Evolutionary conservation across 306 rosid genomes (phyloP).

Genomic region (Ceratonia siliqua): DNA sequence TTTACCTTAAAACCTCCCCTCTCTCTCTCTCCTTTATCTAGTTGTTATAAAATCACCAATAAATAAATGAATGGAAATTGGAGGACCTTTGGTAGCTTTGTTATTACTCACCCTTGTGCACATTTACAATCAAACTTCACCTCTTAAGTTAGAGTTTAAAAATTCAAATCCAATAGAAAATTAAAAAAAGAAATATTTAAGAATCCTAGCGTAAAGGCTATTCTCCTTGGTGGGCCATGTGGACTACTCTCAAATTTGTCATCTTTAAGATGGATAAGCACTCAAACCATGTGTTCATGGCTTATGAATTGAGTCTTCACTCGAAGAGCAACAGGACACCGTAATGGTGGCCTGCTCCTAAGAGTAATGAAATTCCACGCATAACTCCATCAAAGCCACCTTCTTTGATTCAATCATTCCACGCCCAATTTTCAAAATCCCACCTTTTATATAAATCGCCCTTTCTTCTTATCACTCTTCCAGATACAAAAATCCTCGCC

Average conservation of each 20-base stretch:
- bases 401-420: conserved; percentile 41
- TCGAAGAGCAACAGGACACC: conserved; percentile 38
- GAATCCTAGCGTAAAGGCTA: conserved; percentile 34
- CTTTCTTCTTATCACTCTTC: conserved; percentile 18
- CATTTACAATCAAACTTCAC: not conserved
- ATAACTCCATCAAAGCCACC: conserved; percentile 63
- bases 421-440: not conserved
- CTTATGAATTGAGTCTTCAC: conserved; percentile 31
- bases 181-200: conserved; percentile 19
- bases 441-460: conserved; percentile 8
- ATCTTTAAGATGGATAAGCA: conserved; percentile 46
- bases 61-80: not conserved
- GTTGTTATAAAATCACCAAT: not conserved
- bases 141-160: conserved; percentile 30
- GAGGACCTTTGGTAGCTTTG: not conserved
- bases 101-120: not conserved
- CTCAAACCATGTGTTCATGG: conserved; percentile 19
- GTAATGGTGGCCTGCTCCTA: conserved; percentile 34
- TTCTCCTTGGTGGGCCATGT: conserved; percentile 32
- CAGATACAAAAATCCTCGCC: not conserved
- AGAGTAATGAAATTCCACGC: conserved; percentile 39
- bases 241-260: conserved; percentile 39
- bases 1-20: not conserved
- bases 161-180: conserved; percentile 11
- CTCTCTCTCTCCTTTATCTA: not conserved